Evolutionary conservation across 495 filamentous ascomycete species (phyloP), one percentile per base, ranked within the genome.

Genomic region (Trichoderma asperelloides): DNA sequence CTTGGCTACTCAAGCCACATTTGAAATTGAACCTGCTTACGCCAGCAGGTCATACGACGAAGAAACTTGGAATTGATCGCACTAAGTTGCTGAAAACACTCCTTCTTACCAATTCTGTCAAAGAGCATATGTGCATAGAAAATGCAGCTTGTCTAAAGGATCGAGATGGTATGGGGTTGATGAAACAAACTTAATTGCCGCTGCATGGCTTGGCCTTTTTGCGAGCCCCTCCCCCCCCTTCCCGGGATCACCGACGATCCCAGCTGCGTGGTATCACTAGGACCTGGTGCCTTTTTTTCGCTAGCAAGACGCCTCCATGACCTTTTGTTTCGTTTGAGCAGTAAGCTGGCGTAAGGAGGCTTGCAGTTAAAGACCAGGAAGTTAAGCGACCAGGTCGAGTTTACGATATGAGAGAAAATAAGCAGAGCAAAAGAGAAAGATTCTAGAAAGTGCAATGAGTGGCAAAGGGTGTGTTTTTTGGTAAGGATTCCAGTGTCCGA

Each of bases 201-300:
- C 33, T 21, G 55, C 55, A 21, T 30, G 16, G 55, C 23, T 2
- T 60, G 23, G 55, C 8, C 4, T 2, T 9, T 9, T 60, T 37
- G 18, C 1, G 21, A 47, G 7, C 43, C 15, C 43, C 43, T 18
- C n/a, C 1, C 43, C 43, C 12, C 55, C 55, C 55, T 60, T 30
- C 8, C 55, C 55, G 55, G 55, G 55, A 25, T 30, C 25, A 60
- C 55, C 55, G 55, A 60, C 27, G 55, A 60, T 60, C 55, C 55
- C 55, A 60, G 16, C 23, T 28, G 25, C 25, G 55, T 30, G 55
- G 25, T 60, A 28, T 60, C 47, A 30, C n/a, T 25, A 25, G 55
- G 28, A 28, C 55, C 55, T 18, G 21, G 47, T 51, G 43, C 43
- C n/a, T 16, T 47, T n/a, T 47, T 47, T 6, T 18, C n/a, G 33